phyloP scores from a whole-genome alignment of 768 basidiomycete species.

The Amanita muscaria region DNA sequence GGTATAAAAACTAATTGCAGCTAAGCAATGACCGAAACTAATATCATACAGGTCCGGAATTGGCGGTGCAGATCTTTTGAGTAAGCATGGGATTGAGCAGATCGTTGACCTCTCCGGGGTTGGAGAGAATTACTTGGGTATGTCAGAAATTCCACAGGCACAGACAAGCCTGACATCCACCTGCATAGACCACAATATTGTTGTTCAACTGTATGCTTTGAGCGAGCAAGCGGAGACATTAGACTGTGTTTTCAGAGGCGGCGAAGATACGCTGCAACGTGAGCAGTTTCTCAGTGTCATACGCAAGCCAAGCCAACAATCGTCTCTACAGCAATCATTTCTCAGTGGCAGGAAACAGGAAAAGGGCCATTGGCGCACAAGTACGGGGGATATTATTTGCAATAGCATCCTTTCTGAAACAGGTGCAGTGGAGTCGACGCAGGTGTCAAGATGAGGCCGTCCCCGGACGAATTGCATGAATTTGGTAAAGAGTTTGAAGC shows the following conservation, averaged over 20 bases:
- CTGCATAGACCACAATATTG: slow-evolving; percentile 31
- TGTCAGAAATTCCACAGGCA: background rate
- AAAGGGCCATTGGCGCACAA: slow-evolving; percentile 46
- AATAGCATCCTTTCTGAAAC: slow-evolving; percentile 12
- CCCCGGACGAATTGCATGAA: slow-evolving; percentile 36
- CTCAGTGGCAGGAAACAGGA: slow-evolving; percentile 27
- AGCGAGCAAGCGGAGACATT: slow-evolving; percentile 39
- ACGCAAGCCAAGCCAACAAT: background rate
- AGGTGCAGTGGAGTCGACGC: slow-evolving; percentile 39
- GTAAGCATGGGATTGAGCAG: background rate
- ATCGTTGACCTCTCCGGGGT: slow-evolving; percentile 5
- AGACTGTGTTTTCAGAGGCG: slow-evolving; percentile 36
- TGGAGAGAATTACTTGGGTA: slow-evolving; percentile 31
- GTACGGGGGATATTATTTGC: slow-evolving; percentile 23
- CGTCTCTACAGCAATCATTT: slow-evolving; percentile 12
- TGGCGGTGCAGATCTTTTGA: background rate
- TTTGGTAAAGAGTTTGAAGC: slow-evolving; percentile 40
- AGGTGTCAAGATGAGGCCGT: slow-evolving; percentile 50
- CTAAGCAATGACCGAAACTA: too few species aligned
- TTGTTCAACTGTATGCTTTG: slow-evolving; percentile 32
- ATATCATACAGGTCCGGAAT: slow-evolving; percentile 1
- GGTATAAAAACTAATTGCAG: too few species aligned
- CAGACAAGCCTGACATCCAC: background rate
- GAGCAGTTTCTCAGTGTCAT: slow-evolving; percentile 9
- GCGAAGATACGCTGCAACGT: slow-evolving; percentile 32